Evolutionary conservation across 495 filamentous ascomycete genomes (phyloP).

Genomic region (Chaetomium fimeti): DNA sequence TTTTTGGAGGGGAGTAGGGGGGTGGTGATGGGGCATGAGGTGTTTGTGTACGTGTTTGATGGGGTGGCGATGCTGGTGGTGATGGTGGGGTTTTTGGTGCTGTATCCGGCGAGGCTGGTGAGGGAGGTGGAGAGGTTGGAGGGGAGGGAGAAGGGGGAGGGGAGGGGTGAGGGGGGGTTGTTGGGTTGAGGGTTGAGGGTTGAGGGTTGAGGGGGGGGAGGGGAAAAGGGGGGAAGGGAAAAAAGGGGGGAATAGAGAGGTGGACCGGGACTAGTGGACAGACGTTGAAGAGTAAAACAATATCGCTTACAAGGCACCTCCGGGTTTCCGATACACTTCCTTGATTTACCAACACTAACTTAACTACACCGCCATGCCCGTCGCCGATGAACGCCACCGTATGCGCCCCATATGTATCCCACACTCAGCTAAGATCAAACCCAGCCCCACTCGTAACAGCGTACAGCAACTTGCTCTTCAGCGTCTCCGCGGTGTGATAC

Average conservation of each 20-base stretch:
- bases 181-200: not conserved
- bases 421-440: conserved; percentile 78
- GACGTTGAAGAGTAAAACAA: too few species aligned
- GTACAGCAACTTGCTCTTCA: conserved; percentile 83
- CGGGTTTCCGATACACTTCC: not conserved
- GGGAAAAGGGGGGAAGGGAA: not conserved
- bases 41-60: conserved; percentile 14
- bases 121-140: conserved; percentile 9
- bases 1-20: conserved; percentile 1
- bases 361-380: not conserved
- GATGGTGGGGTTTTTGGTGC: conserved; percentile 8
- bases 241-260: too few species aligned
- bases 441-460: conserved; percentile 89
- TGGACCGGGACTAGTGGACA: too few species aligned
- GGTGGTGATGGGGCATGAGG: not conserved
- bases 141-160: not conserved
- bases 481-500: conserved; percentile 59
- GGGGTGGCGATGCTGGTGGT: conserved; percentile 13
- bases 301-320: not conserved
- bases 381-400: not conserved
- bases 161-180: not conserved
- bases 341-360: not conserved
- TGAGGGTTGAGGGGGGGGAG: not conserved
- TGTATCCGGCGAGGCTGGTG: conserved; percentile 10
- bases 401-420: not conserved